Conservation (phyloP, 73 alveolate genomes). For the Symbiodinium pilosum region DNA sequence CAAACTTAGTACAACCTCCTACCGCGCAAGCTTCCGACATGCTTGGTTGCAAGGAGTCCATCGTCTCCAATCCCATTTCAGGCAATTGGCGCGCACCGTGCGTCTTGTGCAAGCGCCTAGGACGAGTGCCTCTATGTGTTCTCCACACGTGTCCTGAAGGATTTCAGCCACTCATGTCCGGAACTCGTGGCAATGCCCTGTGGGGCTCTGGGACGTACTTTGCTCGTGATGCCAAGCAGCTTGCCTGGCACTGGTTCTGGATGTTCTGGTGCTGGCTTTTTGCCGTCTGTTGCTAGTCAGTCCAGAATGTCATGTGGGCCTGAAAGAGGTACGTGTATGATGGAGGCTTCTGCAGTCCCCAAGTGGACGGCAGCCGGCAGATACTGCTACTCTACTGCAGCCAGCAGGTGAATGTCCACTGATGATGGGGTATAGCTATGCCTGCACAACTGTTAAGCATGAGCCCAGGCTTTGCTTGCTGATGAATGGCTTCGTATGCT, state of each 20-base stretch:
- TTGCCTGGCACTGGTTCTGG: neutral
- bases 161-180: slow-evolving; percentile 93
- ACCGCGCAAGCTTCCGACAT: too few species aligned
- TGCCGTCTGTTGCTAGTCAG: too few species aligned
- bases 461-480: slow-evolving; percentile 54
- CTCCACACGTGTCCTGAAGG: neutral
- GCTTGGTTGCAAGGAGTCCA: slow-evolving; percentile 20
- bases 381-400: slow-evolving; percentile 23
- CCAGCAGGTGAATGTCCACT: neutral
- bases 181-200: slow-evolving; percentile 68
- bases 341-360: slow-evolving; percentile 84
- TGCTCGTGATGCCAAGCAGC: slow-evolving; percentile 85
- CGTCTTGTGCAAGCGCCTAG: neutral
- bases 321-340: slow-evolving; percentile 63
- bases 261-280: too few species aligned
- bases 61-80: slow-evolving; percentile 93
- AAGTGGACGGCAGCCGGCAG: slow-evolving; percentile 68
- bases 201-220: slow-evolving; percentile 94
- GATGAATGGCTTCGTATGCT: slow-evolving; percentile 87
- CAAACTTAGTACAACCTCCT: too few species aligned
- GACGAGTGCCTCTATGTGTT: neutral
- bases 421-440: too few species aligned
- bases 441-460: neutral
- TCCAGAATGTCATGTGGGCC: too few species aligned
- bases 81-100: slow-evolving; percentile 25